A percentile compares a stretch with the other conserved stretches of the same genome.
phyloP scores from a whole-genome alignment of 192 early-diverging fungal species.

The Coemansia sp. region DNA sequence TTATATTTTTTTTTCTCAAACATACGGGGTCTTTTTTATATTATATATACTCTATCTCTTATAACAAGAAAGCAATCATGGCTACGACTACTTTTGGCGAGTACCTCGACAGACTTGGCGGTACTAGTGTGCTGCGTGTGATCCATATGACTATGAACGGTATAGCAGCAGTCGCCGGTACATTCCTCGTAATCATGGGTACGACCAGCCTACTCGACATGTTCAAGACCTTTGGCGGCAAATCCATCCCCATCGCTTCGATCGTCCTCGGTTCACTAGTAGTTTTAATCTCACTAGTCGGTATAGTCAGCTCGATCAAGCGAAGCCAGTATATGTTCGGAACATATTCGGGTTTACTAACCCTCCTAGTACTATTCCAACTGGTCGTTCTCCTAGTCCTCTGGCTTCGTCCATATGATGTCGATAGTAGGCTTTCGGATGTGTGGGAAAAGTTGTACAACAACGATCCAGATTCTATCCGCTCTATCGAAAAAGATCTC shows the following conservation, averaged over 20 bases:
- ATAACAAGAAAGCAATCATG: slow-evolving; percentile 18
- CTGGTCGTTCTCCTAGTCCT: slow-evolving; percentile 22
- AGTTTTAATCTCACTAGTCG: slow-evolving; percentile 48
- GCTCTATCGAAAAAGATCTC: slow-evolving; percentile 56
- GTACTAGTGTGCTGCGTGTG: slow-evolving; percentile 22
- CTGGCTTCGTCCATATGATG: slow-evolving; percentile 37
- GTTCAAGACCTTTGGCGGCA: slow-evolving; percentile 45
- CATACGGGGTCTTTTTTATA: background rate
- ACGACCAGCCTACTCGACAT: slow-evolving; percentile 19
- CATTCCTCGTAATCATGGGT: slow-evolving; percentile 34
- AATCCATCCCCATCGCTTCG: slow-evolving; percentile 41
- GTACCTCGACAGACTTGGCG: slow-evolving; percentile 31
- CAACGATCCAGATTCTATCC: slow-evolving; percentile 49
- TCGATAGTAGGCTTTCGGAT: slow-evolving; percentile 39
- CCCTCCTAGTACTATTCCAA: slow-evolving; percentile 34
- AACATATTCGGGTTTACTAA: slow-evolving; percentile 35
- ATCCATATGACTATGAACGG: slow-evolving; percentile 36
- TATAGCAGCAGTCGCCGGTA: slow-evolving; percentile 23
- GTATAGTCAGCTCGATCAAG: slow-evolving; percentile 54
- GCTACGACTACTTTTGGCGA: slow-evolving; percentile 22
- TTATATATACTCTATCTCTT: background rate
- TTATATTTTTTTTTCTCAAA: background rate
- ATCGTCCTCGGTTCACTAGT: slow-evolving; percentile 52
- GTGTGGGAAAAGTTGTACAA: slow-evolving; percentile 61
- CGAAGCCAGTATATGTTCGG: slow-evolving; percentile 43